phyloP scores from a whole-genome alignment of 257 asterid genomes.

The Schizonepeta tenuifolia region DNA sequence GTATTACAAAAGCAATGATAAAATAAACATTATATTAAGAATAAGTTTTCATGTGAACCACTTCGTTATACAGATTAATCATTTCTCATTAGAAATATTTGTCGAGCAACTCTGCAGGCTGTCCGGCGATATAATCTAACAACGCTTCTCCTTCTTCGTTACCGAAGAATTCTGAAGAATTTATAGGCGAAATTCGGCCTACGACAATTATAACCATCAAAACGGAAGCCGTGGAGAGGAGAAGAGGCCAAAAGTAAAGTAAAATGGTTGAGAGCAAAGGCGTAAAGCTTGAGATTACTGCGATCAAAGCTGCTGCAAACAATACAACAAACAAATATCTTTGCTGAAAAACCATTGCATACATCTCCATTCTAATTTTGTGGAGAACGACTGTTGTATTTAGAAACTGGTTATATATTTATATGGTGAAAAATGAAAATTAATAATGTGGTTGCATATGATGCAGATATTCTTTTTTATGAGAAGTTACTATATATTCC shows the following conservation, averaged over 20 bases:
- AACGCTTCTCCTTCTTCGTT: not conserved
- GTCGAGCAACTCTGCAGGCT: not conserved
- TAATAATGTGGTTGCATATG: not conserved
- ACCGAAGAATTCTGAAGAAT: not conserved
- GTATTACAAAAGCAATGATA: too few species aligned
- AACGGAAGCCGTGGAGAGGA: constrained; percentile 20
- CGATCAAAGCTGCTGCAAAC: not conserved
- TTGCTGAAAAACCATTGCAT: not conserved
- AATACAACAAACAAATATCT: constrained; percentile 4
- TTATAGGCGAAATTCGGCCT: not conserved
- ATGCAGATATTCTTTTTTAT: not conserved
- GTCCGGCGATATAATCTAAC: constrained; percentile 7
- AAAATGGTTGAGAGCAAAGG: not conserved
- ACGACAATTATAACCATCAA: not conserved
- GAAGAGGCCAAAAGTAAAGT: constrained; percentile 20
- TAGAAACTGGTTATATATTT: not conserved
- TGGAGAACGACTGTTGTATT: not conserved
- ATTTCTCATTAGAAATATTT: not conserved
- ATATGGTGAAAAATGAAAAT: not conserved
- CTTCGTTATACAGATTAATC: too few species aligned
- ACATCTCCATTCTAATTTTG: not conserved
- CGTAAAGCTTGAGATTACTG: not conserved
- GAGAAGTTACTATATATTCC: not conserved
- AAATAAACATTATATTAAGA: too few species aligned
- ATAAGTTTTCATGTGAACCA: too few species aligned